A percentile compares a stretch with the other conserved stretches of the same genome.
Conservation (phyloP, 306 rosid genomes). For the Benincasa hispida region DNA sequence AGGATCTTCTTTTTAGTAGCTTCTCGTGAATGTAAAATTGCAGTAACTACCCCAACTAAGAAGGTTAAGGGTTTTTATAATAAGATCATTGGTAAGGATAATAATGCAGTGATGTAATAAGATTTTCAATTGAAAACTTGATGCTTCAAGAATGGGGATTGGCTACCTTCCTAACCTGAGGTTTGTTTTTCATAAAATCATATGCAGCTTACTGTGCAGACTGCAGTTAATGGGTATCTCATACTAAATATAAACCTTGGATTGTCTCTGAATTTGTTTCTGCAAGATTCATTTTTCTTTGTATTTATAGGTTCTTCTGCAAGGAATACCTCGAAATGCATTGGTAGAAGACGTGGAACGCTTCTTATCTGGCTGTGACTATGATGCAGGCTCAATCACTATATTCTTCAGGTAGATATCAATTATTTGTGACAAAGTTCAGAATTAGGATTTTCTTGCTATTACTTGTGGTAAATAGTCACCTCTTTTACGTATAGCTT, state of each 20-base stretch:
- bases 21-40: not conserved
- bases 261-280: not conserved
- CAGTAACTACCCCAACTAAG: not conserved
- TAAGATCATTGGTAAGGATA: not conserved
- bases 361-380: slow-evolving; percentile 42
- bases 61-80: not conserved
- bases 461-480: not conserved
- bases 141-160: not conserved
- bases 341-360: slow-evolving; percentile 34
- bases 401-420: slow-evolving; percentile 31
- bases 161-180: not conserved
- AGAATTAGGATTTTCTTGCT: not conserved
- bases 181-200: not conserved
- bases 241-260: not conserved
- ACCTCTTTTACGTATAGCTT: not conserved
- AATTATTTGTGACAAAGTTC: not conserved
- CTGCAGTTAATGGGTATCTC: not conserved
- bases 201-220: not conserved
- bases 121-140: not conserved
- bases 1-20: not conserved
- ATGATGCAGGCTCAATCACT: slow-evolving; percentile 31
- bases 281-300: not conserved
- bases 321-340: slow-evolving; percentile 42
- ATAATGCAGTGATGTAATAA: not conserved
- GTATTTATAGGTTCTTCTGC: slow-evolving; percentile 42